Conservation (phyloP, 2,329 filamentous ascomycete genomes). For the Decorospora gaudefroyi region DNA sequence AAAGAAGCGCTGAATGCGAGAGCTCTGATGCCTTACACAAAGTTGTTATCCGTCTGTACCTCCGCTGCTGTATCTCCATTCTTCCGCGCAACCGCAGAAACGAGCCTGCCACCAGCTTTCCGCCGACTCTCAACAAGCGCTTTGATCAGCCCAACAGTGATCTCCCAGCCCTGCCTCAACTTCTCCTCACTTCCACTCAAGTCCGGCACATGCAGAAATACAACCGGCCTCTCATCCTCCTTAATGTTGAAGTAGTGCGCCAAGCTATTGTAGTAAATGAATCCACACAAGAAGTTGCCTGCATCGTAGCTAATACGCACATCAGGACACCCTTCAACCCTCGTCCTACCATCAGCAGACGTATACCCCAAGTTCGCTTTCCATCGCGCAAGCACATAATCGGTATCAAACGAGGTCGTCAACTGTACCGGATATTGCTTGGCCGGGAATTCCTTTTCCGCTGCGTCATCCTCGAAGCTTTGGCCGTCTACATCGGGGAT, state of each 20-base stretch:
- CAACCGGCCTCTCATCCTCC: slow-evolving; percentile 35
- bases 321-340: slow-evolving; percentile 20
- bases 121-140: slow-evolving; percentile 41
- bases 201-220: slow-evolving; percentile 46
- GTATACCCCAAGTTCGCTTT: slow-evolving; percentile 19
- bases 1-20: no score
- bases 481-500: slow-evolving; percentile 44
- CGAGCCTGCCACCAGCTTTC: slow-evolving; percentile 22
- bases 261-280: slow-evolving; percentile 45
- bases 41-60: no score
- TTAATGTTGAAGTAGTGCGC: slow-evolving; percentile 34
- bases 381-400: slow-evolving; percentile 43
- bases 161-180: slow-evolving; percentile 34
- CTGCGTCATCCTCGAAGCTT: slow-evolving; percentile 26
- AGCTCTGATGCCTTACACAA: no score
- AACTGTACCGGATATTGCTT: slow-evolving; percentile 30
- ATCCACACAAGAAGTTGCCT: slow-evolving; percentile 46
- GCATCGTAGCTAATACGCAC: slow-evolving; percentile 39
- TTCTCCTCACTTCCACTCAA: slow-evolving; percentile 34
- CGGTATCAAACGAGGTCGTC: slow-evolving; percentile 38
- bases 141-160: slow-evolving; percentile 41
- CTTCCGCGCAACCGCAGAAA: slow-evolving; percentile 6
- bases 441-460: slow-evolving; percentile 24
- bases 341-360: neutral
- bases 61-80: no score